A percentile compares a stretch with the other conserved stretches of the same genome.
Conservation (phyloP, 306 rosid genomes). For the Fagus crenata region DNA sequence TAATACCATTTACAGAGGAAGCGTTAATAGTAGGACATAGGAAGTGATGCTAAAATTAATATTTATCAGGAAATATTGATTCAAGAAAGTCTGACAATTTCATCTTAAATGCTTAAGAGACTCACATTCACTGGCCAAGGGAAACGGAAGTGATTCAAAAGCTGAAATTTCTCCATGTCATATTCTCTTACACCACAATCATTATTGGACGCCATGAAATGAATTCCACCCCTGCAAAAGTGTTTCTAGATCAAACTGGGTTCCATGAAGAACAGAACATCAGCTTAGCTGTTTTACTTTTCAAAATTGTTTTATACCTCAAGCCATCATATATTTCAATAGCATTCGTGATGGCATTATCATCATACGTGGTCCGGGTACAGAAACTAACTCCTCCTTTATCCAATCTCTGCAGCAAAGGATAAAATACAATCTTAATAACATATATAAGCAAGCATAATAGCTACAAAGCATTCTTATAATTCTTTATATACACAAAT, state of each 20-base stretch:
- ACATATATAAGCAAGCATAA: neutral
- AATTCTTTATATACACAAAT: neutral
- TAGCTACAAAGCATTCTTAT: neutral
- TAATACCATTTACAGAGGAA: neutral
- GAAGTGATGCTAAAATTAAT: neutral
- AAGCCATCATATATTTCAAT: slow-evolving; percentile 72
- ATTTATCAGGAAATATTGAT: neutral
- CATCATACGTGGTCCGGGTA: slow-evolving; percentile 72
- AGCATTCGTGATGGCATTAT: slow-evolving; percentile 86
- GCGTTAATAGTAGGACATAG: neutral
- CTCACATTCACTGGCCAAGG: slow-evolving; percentile 94
- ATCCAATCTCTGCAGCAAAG: slow-evolving; percentile 65
- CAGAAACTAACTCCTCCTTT: slow-evolving; percentile 80
- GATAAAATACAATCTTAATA: slow-evolving; percentile 3
- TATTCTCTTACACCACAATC: slow-evolving; percentile 76
- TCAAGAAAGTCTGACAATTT: neutral
- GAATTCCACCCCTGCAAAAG: slow-evolving; percentile 67
- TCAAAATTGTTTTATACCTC: slow-evolving; percentile 46
- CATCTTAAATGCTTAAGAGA: slow-evolving; percentile 19
- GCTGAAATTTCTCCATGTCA: slow-evolving; percentile 82
- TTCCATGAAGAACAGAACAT: slow-evolving; percentile 8
- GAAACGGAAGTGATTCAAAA: slow-evolving; percentile 63
- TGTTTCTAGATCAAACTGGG: slow-evolving; percentile 28
- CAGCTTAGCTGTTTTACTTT: slow-evolving; percentile 3
- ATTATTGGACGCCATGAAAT: slow-evolving; percentile 78